Conservation (phyloP, 768 basidiomycete species). For the Amanita molliuscula region DNA sequence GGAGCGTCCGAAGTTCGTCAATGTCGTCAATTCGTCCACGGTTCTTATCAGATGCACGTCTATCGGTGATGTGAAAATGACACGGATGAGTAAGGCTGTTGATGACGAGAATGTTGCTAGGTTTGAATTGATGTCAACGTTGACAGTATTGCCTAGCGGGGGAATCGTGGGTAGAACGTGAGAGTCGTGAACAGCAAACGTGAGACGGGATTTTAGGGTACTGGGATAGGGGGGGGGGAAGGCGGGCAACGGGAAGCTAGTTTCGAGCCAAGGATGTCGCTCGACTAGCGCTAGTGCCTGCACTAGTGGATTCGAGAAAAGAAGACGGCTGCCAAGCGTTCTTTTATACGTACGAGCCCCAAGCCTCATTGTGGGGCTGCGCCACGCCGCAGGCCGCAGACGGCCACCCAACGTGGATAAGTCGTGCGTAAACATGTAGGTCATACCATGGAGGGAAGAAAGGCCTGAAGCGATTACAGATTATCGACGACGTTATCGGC, state of each 20-base stretch:
- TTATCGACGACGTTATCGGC: neutral
- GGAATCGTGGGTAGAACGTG: neutral
- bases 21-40: constrained; percentile 2
- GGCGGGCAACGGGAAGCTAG: neutral
- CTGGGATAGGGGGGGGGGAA: neutral
- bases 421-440: neutral
- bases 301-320: neutral
- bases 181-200: neutral
- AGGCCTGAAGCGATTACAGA: neutral
- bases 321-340: neutral
- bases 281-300: neutral
- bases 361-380: neutral
- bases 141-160: neutral
- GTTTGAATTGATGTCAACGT: neutral
- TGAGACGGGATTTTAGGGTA: neutral
- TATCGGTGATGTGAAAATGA: neutral
- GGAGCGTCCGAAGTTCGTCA: neutral
- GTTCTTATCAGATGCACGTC: neutral
- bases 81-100: neutral
- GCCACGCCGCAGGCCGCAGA: neutral
- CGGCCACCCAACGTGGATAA: neutral
- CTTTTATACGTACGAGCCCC: neutral
- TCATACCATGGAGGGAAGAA: neutral
- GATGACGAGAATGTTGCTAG: neutral
- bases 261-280: neutral